Base-by-base conservation (phyloP, 768 basidiomycete species). In the Boletus fagicola region DNA sequence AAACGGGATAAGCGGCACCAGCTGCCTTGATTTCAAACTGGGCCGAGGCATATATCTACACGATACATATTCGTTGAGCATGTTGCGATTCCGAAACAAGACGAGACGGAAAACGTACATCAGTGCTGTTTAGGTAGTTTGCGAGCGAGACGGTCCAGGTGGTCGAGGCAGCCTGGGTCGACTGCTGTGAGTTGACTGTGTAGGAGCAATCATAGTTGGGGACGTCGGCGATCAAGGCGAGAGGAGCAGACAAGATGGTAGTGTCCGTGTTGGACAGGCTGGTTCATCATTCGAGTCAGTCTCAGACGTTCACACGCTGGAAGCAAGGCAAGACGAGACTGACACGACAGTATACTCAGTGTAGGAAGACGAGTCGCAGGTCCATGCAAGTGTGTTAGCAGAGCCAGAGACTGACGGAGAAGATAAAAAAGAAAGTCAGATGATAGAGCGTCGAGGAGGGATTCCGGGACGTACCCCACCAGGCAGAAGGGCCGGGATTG, bases 131-230 rank as follows among this genome's bases (percentile, higher is more conserved):
- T 56, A 80, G 42, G 4, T 66, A 53, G 68, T 82, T 77, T 11
- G 83, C 78, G 38, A 89, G 65, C 56, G 70, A 68, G 67, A 89
- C 53, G 46, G 72, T 77, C 72, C 81, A 89, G 49, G 80, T 78
- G 20, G 65, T 68, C 3, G 74, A 80, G 24, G 73, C 70, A n/a
- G 77, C 48, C 22, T 76, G 75, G 64, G 62, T 66, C 39, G 77
- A 72, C 69, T 79, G 77, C 56, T 83, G 72, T 53, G 71, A 64
- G 33, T 77, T 79, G 63, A 88, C 75, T 22, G 69, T 65, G 63
- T 78, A 74, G 10, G 85, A 86, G 71, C 87, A 87, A 48, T 85
- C 79, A 51, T 72, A 82, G 72, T 84, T 84, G 54, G 79, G 62
- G 58, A 85, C 67, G 50, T 78, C 68, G 35, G 83, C 70, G 38